phyloP scores from a whole-genome alignment of 1,284 basidiomycete genomes.

The Apiotrichum gracile region DNA sequence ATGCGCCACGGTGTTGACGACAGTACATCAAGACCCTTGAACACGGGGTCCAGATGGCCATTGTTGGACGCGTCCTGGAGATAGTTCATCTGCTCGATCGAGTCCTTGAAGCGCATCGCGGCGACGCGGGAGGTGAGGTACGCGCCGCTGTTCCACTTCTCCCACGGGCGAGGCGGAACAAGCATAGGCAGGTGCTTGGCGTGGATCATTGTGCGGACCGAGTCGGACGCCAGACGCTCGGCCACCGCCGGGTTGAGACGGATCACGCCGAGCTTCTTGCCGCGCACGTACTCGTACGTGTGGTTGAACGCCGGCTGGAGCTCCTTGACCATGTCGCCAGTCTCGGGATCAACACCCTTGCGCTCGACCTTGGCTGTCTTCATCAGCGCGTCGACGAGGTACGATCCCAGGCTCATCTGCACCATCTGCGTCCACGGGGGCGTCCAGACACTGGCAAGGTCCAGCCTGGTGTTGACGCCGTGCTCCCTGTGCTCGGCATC shows the following conservation, averaged over 20 bases:
- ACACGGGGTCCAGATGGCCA: conserved; percentile 77
- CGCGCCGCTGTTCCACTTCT: conserved; percentile 69
- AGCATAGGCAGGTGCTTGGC: conserved; percentile 96
- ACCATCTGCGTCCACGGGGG: conserved; percentile 74
- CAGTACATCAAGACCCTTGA: conserved; percentile 82
- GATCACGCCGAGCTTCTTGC: conserved; percentile 86
- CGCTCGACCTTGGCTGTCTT: conserved; percentile 74
- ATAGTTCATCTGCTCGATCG: conserved; percentile 76
- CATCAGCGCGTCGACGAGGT: conserved; percentile 77
- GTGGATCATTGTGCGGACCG: conserved; percentile 69
- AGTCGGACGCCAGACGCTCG: conserved; percentile 72
- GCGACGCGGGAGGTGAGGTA: conserved; percentile 64
- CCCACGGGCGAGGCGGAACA: conserved; percentile 83
- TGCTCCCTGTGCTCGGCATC: not conserved
- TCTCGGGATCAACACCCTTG: conserved; percentile 41
- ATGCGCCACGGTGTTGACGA: conserved; percentile 88
- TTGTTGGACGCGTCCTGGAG: conserved; percentile 67
- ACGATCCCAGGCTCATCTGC: conserved; percentile 72
- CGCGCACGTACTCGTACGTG: conserved; percentile 86
- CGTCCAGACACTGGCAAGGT: conserved; percentile 62
- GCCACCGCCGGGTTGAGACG: conserved; percentile 77
- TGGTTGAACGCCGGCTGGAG: conserved; percentile 88
- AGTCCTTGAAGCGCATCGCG: conserved; percentile 91
- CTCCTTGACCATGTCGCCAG: conserved; percentile 56
- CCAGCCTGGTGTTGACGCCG: conserved; percentile 51